A percentile compares a stretch with the other conserved stretches of the same genome.
Conservation (phyloP, 2,329 filamentous ascomycete species). For the Sclerotinia minor region DNA sequence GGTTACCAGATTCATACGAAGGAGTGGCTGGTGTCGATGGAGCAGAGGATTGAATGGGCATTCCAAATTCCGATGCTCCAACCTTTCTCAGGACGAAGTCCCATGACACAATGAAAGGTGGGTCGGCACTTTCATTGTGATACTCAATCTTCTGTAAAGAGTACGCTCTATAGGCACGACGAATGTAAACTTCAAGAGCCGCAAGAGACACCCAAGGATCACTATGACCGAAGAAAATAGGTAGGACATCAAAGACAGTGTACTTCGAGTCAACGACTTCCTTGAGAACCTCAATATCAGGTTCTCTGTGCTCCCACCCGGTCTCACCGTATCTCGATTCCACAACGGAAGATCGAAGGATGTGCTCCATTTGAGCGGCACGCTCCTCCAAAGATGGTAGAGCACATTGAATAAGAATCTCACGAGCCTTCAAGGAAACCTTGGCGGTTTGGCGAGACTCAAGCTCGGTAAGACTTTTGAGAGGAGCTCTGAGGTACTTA, state of each 20-base stretch:
- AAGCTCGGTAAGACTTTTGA: conserved; percentile 86
- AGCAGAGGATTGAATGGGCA: conserved; percentile 74
- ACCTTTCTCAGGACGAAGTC: conserved; percentile 95
- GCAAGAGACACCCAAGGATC: conserved; percentile 94
- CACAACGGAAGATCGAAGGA: conserved; percentile 89
- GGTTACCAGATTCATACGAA: conserved; percentile 55
- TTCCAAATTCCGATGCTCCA: conserved; percentile 84
- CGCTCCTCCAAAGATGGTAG: conserved; percentile 95
- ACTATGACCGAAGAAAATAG: conserved; percentile 90
- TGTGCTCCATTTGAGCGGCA: conserved; percentile 96
- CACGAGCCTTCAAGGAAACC: conserved; percentile 94
- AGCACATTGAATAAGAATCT: conserved; percentile 95
- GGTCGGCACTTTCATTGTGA: conserved; percentile 68
- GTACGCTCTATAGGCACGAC: conserved; percentile 95
- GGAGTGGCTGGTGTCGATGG: conserved; percentile 84
- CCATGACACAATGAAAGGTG: conserved; percentile 83
- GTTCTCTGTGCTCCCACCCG: conserved; percentile 93
- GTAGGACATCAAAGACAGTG: conserved; percentile 94
- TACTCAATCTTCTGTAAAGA: conserved; percentile 88
- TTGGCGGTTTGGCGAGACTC: conserved; percentile 83
- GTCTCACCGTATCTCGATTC: conserved; percentile 98
- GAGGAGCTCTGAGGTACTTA: conserved; percentile 79
- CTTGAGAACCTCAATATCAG: conserved; percentile 86
- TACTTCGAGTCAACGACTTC: conserved; percentile 99
- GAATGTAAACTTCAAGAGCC: conserved; percentile 92